Evolutionary conservation across 2,329 filamentous ascomycete species (phyloP), one percentile per base, ranked within the genome.

Genomic region (Aspergillus novofumigatus): DNA sequence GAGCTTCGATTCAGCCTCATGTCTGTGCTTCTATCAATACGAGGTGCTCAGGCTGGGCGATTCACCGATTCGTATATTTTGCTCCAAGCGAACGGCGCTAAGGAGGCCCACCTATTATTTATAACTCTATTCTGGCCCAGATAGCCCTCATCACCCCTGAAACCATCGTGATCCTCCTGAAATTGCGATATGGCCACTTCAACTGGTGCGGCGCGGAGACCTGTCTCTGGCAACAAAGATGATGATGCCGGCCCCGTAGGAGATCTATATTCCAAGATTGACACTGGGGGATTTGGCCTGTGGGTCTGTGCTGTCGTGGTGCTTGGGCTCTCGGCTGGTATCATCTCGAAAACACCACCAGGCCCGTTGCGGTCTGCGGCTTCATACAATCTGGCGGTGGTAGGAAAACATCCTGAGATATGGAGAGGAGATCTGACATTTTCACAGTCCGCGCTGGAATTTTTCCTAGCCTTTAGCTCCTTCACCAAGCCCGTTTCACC

Each of bases 271-370:
- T n/a, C 42, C 1, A 21, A 20, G 20, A 45, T 21, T 3, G n/a
- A 29, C 8, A 21, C 50, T 3, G 21, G 14, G 4, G 50, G 29
- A 4, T 41, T 49, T 11, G 45, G 42, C 1, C 14, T 49, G 29
- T 52, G 44, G 50, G 44, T 56, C n/a, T 48, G 32, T 4, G 50
- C 23, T 7, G 52, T 56, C 49, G 20, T 56, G 2, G 50, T 56
- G 17, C 49, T 53, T 14, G 54, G 54, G 2, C 32, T 49, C 23
- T 42, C 44, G 28, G 54, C 49, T 23, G 50, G 50, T 17, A 23
- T 56, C 26, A 47, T 56, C 20, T 50, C 54, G 26, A 56, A 48
- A 49, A 41, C 54, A 14, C 14, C 42, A 14, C 11, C n/a, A 47
- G 45, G 54, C 20, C 35, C 54, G 2, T 20, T 56, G 44, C 50